A percentile compares a stretch with the other conserved stretches of the same genome.
phyloP scores from a whole-genome alignment of 108 stramenopile genomes.

The Licmophora abbreviata region DNA sequence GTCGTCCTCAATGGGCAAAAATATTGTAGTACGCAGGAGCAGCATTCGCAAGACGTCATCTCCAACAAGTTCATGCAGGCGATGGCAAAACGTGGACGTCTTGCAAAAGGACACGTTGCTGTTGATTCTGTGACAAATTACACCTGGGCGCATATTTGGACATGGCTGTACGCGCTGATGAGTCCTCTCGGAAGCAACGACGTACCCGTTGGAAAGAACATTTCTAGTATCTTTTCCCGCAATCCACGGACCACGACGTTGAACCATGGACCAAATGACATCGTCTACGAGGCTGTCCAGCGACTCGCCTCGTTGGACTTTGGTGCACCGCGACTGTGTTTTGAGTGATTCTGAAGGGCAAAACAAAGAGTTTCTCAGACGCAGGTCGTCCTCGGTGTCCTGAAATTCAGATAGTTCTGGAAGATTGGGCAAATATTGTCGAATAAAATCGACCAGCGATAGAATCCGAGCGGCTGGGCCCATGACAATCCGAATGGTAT shows the following conservation, averaged over 20 bases:
- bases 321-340: not conserved
- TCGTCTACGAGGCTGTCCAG: conserved; percentile 33
- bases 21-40: conserved; percentile 29
- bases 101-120: conserved; percentile 36
- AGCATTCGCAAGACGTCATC: conserved; percentile 42
- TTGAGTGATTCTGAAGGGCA: conserved; percentile 5
- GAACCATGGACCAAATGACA: conserved; percentile 39
- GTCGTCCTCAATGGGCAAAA: conserved; percentile 20
- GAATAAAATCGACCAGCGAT: conserved; percentile 8
- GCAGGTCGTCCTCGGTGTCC: not conserved
- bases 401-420: not conserved
- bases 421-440: conserved; percentile 10
- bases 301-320: conserved; percentile 11
- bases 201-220: conserved; percentile 17
- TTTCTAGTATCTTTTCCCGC: conserved; percentile 7
- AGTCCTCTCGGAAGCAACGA: not conserved
- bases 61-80: conserved; percentile 25
- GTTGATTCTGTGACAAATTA: conserved; percentile 14
- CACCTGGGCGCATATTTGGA: conserved; percentile 15
- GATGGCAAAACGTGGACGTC: conserved; percentile 10
- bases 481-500: not conserved
- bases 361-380: conserved; percentile 2
- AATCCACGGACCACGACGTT: conserved; percentile 12
- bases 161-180: not conserved
- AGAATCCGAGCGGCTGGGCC: not conserved